A percentile compares a stretch with the other conserved stretches of the same genome.
Evolutionary conservation across 345 rosid genomes (phyloP).

Genomic region (Nasturtium officinale): DNA sequence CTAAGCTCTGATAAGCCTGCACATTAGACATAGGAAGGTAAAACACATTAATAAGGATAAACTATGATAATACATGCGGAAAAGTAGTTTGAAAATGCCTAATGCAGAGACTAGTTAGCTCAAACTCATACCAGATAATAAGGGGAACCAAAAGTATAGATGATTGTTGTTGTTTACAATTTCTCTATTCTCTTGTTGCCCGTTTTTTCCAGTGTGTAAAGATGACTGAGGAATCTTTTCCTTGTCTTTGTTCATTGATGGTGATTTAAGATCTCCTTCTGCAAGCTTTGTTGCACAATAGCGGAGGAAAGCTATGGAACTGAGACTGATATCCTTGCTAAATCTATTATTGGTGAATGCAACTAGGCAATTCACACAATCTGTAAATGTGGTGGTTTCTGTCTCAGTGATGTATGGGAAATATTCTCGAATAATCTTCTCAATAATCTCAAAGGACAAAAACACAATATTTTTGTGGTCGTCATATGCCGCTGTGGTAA

Average conservation of each 20-base stretch:
- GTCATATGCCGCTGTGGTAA: constrained; percentile 98
- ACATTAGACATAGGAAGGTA: constrained; percentile 19
- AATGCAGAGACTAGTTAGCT: constrained; percentile 26
- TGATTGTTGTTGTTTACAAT: constrained; percentile 68
- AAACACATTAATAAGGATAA: constrained; percentile 28
- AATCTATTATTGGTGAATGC: constrained; percentile 97
- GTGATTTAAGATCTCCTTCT: constrained; percentile 79
- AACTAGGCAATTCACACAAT: constrained; percentile 94
- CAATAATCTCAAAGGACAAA: constrained; percentile 92
- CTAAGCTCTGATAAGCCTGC: constrained; percentile 98
- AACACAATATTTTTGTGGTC: constrained; percentile 97
- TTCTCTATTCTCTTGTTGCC: constrained; percentile 67
- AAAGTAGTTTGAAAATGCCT: constrained; percentile 3
- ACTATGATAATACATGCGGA: constrained; percentile 18
- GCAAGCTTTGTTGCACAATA: constrained; percentile 98
- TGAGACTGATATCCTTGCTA: constrained; percentile 90
- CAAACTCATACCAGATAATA: constrained; percentile 76
- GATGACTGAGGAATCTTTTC: constrained; percentile 66
- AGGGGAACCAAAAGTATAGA: constrained; percentile 94
- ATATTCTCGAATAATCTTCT: constrained; percentile 93
- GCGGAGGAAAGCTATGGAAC: constrained; percentile 89
- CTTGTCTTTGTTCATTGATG: constrained; percentile 67
- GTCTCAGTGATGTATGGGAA: constrained; percentile 97
- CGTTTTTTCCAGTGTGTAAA: constrained; percentile 54
- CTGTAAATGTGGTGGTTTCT: constrained; percentile 98